phyloP scores from a whole-genome alignment of 2,329 filamentous ascomycete genomes.

The Cyclaneusma minus region DNA sequence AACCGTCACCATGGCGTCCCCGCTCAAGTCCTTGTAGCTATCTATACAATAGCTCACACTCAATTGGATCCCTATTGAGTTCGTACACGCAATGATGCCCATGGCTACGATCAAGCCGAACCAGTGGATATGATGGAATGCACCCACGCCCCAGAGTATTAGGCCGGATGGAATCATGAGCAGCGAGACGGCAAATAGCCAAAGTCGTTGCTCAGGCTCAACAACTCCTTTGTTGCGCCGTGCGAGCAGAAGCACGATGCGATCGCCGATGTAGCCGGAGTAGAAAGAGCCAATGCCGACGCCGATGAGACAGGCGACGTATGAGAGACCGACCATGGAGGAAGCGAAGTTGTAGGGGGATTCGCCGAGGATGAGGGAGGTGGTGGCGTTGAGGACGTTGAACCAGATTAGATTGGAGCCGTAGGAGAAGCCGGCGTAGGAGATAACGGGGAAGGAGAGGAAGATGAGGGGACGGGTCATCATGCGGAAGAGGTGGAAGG shows the following conservation, averaged over 20 bases:
- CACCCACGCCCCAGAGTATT: constrained; percentile 34
- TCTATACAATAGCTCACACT: constrained; percentile 31
- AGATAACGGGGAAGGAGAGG: constrained; percentile 19
- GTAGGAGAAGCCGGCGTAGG: constrained; percentile 20
- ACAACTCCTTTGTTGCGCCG: constrained; percentile 24
- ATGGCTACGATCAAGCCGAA: constrained; percentile 31
- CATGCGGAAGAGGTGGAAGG: constrained; percentile 16
- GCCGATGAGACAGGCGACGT: constrained; percentile 17
- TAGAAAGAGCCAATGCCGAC: constrained; percentile 14
- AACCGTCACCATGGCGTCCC: constrained; percentile 32
- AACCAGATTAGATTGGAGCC: constrained; percentile 21
- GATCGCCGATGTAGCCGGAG: constrained; percentile 16
- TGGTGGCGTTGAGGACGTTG: constrained; percentile 20
- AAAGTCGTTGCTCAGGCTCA: constrained; percentile 18
- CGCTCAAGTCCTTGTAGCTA: constrained; percentile 28
- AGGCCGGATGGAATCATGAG: constrained; percentile 27
- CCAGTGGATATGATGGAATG: constrained; percentile 28
- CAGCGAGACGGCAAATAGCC: constrained; percentile 18
- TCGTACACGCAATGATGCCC: constrained; percentile 27
- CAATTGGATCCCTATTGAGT: constrained; percentile 26
- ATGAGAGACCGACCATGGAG: constrained; percentile 19
- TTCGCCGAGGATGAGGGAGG: constrained; percentile 16
- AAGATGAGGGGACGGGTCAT: constrained; percentile 15
- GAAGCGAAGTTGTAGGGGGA: constrained; percentile 21
- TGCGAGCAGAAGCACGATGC: constrained; percentile 20